phyloP scores from a whole-genome alignment of 179 eudicot genomes.

The Beta lomatogona region DNA sequence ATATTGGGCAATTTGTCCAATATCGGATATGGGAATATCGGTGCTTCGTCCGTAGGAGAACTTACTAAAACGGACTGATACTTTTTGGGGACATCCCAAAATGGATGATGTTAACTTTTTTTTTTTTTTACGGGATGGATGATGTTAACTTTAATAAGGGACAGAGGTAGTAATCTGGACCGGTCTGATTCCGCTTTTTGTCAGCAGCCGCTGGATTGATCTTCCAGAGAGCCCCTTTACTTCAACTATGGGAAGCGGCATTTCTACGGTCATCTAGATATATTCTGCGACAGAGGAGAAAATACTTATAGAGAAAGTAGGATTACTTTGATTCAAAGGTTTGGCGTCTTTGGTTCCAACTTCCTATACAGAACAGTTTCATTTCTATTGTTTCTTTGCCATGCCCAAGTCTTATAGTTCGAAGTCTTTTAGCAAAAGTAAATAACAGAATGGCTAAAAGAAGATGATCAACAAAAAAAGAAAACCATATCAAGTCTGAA shows the following conservation, averaged over 20 bases:
- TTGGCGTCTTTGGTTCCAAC: conserved; percentile 25
- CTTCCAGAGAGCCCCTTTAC: conserved; percentile 44
- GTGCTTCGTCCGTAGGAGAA: not conserved
- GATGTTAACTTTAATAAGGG: not conserved
- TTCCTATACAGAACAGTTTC: conserved; percentile 15
- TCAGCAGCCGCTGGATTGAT: conserved; percentile 34
- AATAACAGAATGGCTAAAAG: conserved; percentile 24
- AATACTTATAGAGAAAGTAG: conserved; percentile 16
- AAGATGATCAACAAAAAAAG: not conserved
- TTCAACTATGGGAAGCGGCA: conserved; percentile 30
- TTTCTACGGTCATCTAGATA: conserved; percentile 32
- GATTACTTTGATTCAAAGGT: conserved; percentile 18
- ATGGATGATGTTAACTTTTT: not conserved
- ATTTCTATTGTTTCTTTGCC: conserved; percentile 21
- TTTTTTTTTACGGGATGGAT: not conserved
- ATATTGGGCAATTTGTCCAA: no score
- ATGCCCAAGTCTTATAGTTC: conserved; percentile 7
- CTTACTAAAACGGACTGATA: not conserved
- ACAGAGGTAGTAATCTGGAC: not conserved
- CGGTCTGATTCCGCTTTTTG: not conserved
- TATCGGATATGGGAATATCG: no score
- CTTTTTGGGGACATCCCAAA: not conserved
- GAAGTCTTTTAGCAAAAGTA: conserved; percentile 25
- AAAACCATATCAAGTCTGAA: not conserved
- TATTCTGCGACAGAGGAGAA: conserved; percentile 3